Evolutionary conservation across 2,329 filamentous ascomycete species (phyloP).

Genomic region (Sphaerostilbella broomeana): DNA sequence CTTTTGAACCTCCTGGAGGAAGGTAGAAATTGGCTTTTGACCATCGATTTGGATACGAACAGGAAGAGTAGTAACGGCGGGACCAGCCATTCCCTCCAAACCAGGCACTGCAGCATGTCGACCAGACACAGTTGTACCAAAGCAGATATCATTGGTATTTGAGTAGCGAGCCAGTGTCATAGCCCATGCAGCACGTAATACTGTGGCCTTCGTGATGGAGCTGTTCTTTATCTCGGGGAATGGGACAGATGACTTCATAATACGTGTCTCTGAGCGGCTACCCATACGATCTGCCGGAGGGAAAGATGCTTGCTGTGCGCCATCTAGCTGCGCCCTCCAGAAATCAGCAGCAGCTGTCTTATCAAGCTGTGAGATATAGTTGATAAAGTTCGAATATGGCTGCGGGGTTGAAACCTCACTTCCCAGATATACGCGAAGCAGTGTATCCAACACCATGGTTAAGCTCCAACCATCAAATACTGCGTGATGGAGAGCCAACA

Average conservation of each 20-base stretch:
- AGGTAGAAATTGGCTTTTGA: constrained; percentile 7
- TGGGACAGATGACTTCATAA: constrained; percentile 1
- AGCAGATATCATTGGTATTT: constrained; percentile 15
- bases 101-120: constrained; percentile 10
- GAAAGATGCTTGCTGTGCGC: background rate
- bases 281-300: background rate
- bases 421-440: background rate
- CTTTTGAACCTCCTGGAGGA: constrained; percentile 19
- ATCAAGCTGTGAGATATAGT: constrained; percentile 3
- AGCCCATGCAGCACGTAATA: constrained; percentile 19
- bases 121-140: constrained; percentile 19
- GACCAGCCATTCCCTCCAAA: constrained; percentile 9
- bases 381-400: constrained; percentile 26
- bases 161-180: constrained; percentile 15
- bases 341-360: background rate
- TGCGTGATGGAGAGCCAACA: background rate
- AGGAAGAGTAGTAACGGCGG: constrained; percentile 8
- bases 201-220: constrained; percentile 14
- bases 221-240: constrained; percentile 7
- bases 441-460: background rate
- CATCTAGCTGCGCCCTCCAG: constrained; percentile 1
- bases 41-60: constrained; percentile 10
- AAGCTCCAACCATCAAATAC: constrained; percentile 5
- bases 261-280: background rate
- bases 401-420: constrained; percentile 18